These are phyloP conservation scores for Agrostemma githago DNA, from an alignment of 148 eudicot species.

Conservation along the genomic window DNA sequence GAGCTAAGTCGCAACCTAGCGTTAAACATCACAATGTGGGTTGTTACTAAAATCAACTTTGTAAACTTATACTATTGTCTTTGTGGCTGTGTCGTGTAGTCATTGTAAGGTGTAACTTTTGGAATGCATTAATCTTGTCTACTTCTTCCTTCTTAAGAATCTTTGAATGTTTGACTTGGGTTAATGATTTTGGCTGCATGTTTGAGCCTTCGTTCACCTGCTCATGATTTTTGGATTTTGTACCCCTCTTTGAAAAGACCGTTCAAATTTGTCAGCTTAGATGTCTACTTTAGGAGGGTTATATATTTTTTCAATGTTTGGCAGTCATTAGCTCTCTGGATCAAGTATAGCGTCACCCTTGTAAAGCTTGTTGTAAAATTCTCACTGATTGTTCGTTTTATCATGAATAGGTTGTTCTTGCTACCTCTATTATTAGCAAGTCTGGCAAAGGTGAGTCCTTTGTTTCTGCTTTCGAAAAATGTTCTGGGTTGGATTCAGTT, in stretches of 20 bases:
- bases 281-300: neutral
- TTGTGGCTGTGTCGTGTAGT: neutral
- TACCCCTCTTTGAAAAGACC: neutral
- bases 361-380: neutral
- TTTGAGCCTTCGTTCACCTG: neutral
- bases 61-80: neutral
- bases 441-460: conserved; percentile 42
- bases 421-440: conserved; percentile 43
- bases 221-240: neutral
- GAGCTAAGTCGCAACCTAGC: neutral
- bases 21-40: neutral
- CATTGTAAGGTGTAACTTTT: neutral
- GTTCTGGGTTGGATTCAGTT: neutral
- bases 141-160: neutral
- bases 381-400: conserved; percentile 1
- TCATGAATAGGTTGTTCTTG: conserved; percentile 40
- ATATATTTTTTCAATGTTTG: neutral
- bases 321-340: neutral
- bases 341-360: neutral
- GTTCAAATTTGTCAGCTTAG: neutral
- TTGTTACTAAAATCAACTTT: neutral
- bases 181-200: neutral
- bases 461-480: neutral
- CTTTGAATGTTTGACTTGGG: neutral
- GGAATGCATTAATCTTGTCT: neutral